Conservation (phyloP, 2,329 filamentous ascomycete species). For the Colletotrichum higginsianum region DNA sequence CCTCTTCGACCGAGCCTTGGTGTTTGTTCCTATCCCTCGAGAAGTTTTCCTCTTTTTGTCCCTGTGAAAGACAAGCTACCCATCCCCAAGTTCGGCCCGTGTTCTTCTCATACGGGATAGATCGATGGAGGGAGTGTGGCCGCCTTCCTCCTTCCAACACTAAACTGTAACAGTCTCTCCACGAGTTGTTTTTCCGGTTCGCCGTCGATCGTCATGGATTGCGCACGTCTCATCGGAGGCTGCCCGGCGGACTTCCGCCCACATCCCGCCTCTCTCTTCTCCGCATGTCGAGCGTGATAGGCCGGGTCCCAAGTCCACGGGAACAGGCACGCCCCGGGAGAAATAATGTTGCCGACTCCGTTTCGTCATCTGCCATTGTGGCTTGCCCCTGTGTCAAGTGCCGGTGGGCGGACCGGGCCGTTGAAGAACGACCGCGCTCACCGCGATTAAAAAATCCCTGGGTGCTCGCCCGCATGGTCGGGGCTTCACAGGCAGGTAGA, state of each 20-base stretch:
- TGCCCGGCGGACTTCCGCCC: constrained; percentile 21
- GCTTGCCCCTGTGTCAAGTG: not conserved
- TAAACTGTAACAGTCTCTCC: too few relatives aligned
- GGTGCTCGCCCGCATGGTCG: too few relatives aligned
- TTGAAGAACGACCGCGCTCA: not conserved
- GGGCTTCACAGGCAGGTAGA: not conserved
- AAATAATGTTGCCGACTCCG: not conserved
- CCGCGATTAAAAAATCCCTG: too few relatives aligned
- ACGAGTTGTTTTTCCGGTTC: not conserved
- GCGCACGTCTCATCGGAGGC: not conserved
- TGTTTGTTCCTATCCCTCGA: too few relatives aligned
- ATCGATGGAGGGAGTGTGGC: too few relatives aligned
- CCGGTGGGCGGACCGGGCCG: constrained; percentile 34
- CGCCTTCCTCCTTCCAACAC: too few relatives aligned
- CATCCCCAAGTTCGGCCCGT: too few relatives aligned
- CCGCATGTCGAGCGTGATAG: not conserved
- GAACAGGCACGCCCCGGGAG: not conserved
- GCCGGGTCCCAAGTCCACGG: not conserved
- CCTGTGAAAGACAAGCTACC: too few relatives aligned
- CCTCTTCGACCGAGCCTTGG: too few relatives aligned
- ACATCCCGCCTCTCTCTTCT: constrained; percentile 21
- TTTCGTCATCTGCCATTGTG: not conserved
- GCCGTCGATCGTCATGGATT: not conserved
- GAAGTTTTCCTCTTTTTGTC: too few relatives aligned
- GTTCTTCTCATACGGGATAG: too few relatives aligned